phyloP scores from a whole-genome alignment of 2,329 filamentous ascomycete genomes.

The Ceratocystis variospora region DNA sequence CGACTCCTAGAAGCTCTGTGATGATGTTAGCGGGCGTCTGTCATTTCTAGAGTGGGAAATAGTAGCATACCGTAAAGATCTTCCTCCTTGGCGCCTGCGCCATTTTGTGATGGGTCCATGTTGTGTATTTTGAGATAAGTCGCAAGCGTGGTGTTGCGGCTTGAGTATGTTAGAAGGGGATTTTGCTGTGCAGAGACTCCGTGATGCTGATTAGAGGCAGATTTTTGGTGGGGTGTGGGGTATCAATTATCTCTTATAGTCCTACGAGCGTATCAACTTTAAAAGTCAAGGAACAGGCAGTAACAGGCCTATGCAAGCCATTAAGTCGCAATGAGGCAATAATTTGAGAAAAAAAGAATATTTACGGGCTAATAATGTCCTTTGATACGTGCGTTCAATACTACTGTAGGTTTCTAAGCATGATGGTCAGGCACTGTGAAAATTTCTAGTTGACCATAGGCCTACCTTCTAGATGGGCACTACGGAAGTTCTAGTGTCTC shows the following conservation, averaged over 20 bases:
- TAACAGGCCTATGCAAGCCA: conserved; percentile 2
- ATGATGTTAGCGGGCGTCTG: conserved; percentile 12
- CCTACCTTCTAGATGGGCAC: background rate
- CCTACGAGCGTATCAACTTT: background rate
- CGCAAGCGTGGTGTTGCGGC: conserved; percentile 7
- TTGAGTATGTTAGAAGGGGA: conserved; percentile 3
- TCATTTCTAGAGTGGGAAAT: background rate
- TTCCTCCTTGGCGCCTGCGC: conserved; percentile 30
- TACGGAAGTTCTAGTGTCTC: background rate
- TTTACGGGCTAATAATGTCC: background rate
- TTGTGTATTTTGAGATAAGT: background rate
- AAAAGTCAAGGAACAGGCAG: background rate
- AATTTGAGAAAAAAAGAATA: background rate
- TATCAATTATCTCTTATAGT: conserved; percentile 5
- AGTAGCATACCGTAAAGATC: conserved; percentile 46
- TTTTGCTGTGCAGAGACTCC: background rate
- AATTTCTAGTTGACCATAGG: background rate
- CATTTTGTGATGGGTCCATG: conserved; percentile 4
- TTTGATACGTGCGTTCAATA: background rate
- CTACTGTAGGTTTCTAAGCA: background rate
- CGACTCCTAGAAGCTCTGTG: conserved; percentile 65
- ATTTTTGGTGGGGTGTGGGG: conserved; percentile 18
- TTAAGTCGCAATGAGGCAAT: background rate
- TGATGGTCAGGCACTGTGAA: background rate
- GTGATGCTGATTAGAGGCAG: conserved; percentile 10